A percentile compares a stretch with the other conserved stretches of the same genome.
Conservation (phyloP, 2,329 filamentous ascomycete species). For the Diaporthe citrichinensis region DNA sequence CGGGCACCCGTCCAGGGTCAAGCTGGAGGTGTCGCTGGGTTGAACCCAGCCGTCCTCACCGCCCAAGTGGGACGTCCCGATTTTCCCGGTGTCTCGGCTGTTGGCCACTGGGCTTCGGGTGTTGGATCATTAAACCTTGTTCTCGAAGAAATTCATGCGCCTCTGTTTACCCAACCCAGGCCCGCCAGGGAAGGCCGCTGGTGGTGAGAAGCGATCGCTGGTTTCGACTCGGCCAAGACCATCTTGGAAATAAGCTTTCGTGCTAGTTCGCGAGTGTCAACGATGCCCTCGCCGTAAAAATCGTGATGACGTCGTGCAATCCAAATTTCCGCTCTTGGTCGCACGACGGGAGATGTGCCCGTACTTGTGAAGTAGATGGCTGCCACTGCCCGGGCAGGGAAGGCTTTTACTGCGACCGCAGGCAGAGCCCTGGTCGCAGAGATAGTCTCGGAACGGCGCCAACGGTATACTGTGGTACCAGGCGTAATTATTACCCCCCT, state of each 20-base stretch:
- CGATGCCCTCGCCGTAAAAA: constrained; percentile 12
- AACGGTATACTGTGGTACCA: too few species aligned
- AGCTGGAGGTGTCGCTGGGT: constrained; percentile 19
- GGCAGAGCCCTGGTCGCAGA: constrained; percentile 26
- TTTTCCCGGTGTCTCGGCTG: constrained; percentile 31
- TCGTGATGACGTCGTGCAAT: constrained; percentile 14
- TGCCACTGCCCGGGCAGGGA: constrained; percentile 2
- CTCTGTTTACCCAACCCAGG: constrained; percentile 22
- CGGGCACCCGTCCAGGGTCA: not conserved
- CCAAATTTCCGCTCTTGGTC: constrained; percentile 9
- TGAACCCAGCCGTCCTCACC: constrained; percentile 37
- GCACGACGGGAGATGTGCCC: not conserved
- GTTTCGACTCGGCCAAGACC: constrained; percentile 22
- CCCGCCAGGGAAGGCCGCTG: not conserved
- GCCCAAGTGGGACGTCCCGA: constrained; percentile 33
- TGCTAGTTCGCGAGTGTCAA: constrained; percentile 10
- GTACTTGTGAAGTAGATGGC: constrained; percentile 8
- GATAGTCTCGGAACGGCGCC: constrained; percentile 18
- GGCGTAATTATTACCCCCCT: too few species aligned
- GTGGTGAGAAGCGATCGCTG: constrained; percentile 10
- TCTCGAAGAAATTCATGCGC: constrained; percentile 14
- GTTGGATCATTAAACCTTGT: constrained; percentile 31
- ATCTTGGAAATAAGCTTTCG: constrained; percentile 16
- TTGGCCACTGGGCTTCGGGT: constrained; percentile 28
- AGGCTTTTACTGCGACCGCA: constrained; percentile 15